Conservation (phyloP, 192 early-diverging fungal species). For the Podila clonocystis region DNA sequence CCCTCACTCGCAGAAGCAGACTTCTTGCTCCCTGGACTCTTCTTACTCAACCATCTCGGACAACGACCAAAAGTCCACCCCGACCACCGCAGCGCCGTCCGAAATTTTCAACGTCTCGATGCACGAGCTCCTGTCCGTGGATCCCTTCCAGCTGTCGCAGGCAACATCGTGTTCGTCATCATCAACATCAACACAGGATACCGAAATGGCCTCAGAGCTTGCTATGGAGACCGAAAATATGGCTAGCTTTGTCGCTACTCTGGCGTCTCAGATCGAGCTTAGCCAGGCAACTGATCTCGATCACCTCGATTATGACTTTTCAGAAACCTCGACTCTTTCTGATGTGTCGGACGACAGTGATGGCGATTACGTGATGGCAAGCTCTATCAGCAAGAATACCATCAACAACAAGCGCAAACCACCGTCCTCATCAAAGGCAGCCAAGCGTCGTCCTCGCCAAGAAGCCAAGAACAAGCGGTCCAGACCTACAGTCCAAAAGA, state of each 20-base stretch:
- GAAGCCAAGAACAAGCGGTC: not conserved
- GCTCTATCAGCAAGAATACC: not conserved
- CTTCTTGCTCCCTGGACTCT: not conserved
- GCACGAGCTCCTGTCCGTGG: conserved; percentile 20
- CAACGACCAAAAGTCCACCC: too few species aligned
- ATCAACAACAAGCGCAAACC: not conserved
- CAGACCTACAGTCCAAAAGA: conserved; percentile 6
- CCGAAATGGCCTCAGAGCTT: not conserved
- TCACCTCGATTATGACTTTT: not conserved
- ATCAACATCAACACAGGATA: not conserved
- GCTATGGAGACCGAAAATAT: too few species aligned
- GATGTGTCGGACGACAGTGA: not conserved
- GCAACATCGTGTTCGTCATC: not conserved
- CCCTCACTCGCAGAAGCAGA: too few species aligned
- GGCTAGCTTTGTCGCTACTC: too few species aligned
- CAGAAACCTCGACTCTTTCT: not conserved
- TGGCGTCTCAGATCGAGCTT: too few species aligned
- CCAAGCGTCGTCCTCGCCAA: conserved; percentile 13
- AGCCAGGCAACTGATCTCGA: too few species aligned
- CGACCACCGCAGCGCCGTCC: conserved; percentile 32
- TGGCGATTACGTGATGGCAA: not conserved
- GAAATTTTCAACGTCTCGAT: conserved; percentile 29
- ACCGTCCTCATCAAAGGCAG: not conserved
- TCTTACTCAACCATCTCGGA: not conserved
- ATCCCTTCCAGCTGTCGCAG: conserved; percentile 6